These are phyloP conservation scores for Hypoxylon lienhwacheense DNA, from an alignment of 495 filamentous ascomycete genomes.

Conservation along the genomic window DNA sequence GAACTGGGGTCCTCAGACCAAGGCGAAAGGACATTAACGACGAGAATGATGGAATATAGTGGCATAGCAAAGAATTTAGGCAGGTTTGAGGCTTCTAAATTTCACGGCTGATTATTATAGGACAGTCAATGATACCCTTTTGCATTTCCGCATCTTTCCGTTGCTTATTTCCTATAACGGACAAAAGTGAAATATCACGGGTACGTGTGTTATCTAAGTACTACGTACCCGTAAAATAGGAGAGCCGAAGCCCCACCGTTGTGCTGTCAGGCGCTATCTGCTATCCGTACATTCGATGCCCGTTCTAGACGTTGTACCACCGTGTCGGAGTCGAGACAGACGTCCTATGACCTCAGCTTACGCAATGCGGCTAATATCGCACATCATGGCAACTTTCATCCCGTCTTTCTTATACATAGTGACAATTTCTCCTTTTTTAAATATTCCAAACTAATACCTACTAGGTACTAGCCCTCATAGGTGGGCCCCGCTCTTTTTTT, in stretches of 20 bases:
- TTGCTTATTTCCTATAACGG: neutral
- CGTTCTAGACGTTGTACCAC: no score
- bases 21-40: constrained; percentile 59
- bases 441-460: no score
- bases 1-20: constrained; percentile 91
- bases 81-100: constrained; percentile 10
- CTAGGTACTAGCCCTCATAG: neutral
- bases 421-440: neutral
- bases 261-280: no score
- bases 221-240: neutral
- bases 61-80: neutral
- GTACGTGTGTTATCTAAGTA: no score
- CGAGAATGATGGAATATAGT: neutral
- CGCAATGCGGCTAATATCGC: constrained; percentile 16
- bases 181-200: neutral
- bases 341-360: constrained; percentile 13
- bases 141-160: constrained; percentile 2
- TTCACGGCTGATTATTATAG: constrained; percentile 7
- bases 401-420: neutral
- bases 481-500: constrained; percentile 11
- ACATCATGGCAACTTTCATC: constrained; percentile 6
- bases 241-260: neutral
- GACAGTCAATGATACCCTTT: constrained; percentile 26
- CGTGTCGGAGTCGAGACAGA: constrained; percentile 6
- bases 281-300: no score